These are phyloP conservation scores for Colletotrichum eleusines DNA, from an alignment of 2,329 filamentous ascomycete genomes.

Conservation along the genomic window DNA sequence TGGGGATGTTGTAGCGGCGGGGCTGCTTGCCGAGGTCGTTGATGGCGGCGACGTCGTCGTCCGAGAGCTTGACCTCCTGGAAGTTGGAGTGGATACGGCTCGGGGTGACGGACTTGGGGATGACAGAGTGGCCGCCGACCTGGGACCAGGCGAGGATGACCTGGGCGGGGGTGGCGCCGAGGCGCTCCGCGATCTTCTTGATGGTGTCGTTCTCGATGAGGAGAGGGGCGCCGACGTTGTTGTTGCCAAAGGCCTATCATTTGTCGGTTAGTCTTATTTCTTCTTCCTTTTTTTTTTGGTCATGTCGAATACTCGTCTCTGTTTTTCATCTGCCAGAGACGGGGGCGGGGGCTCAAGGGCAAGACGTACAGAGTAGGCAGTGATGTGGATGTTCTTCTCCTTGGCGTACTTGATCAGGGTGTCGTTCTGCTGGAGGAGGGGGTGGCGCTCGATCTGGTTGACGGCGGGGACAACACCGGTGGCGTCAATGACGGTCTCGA, in stretches of 20 bases:
- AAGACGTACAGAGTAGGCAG: conserved; percentile 68
- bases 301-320: no score
- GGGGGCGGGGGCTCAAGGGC: not conserved
- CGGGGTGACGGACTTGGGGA: conserved; percentile 80
- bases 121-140: conserved; percentile 74
- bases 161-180: conserved; percentile 57
- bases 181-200: conserved; percentile 65
- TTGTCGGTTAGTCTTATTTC: not conserved
- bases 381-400: conserved; percentile 73
- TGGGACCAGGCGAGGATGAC: conserved; percentile 69
- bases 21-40: conserved; percentile 69
- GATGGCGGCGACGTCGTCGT: conserved; percentile 70
- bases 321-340: no score
- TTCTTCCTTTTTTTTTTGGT: no score
- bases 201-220: conserved; percentile 69
- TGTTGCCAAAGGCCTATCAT: conserved; percentile 59
- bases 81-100: conserved; percentile 78
- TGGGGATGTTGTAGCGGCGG: conserved; percentile 60
- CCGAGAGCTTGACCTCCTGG: conserved; percentile 71
- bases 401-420: conserved; percentile 71
- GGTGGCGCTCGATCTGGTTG: conserved; percentile 79
- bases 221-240: conserved; percentile 58
- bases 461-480: conserved; percentile 70
- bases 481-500: conserved; percentile 64
- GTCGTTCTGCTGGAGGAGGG: conserved; percentile 68